These are phyloP conservation scores for Penicillium egyptiacum DNA, from an alignment of 495 filamentous ascomycete species.

Conservation along the genomic window DNA sequence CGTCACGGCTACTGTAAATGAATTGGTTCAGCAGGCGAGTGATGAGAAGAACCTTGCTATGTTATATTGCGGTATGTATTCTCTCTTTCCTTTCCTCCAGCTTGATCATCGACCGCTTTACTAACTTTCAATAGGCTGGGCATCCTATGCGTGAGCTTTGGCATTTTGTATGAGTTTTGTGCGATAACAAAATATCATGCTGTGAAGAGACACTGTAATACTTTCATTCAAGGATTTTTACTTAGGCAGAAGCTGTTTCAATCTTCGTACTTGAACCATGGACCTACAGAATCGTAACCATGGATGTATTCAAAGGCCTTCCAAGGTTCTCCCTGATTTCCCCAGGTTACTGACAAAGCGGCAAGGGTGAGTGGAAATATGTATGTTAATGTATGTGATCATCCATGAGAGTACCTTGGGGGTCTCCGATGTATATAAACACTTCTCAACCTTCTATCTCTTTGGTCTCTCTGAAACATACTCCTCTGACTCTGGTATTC, in stretches of 20 bases:
- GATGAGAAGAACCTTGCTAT: conserved; percentile 92
- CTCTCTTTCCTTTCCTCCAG: background rate
- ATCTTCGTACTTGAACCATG: no score
- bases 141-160: conserved; percentile 7
- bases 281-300: no score
- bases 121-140: background rate
- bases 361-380: background rate
- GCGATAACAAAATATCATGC: background rate
- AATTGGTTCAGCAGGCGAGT: conserved; percentile 91
- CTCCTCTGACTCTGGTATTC: background rate
- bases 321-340: no score
- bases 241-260: no score
- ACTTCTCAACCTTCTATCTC: background rate
- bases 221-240: no score
- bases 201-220: no score
- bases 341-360: background rate
- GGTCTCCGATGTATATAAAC: background rate
- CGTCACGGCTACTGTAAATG: conserved; percentile 92
- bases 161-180: background rate
- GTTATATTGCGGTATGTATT: conserved; percentile 74
- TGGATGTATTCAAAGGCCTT: no score
- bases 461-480: background rate
- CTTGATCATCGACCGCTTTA: background rate
- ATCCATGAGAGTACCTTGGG: background rate
- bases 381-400: background rate